Base-by-base conservation (phyloP, 805 yeast genomes). In the Scheffersomyces coipomensis region DNA sequence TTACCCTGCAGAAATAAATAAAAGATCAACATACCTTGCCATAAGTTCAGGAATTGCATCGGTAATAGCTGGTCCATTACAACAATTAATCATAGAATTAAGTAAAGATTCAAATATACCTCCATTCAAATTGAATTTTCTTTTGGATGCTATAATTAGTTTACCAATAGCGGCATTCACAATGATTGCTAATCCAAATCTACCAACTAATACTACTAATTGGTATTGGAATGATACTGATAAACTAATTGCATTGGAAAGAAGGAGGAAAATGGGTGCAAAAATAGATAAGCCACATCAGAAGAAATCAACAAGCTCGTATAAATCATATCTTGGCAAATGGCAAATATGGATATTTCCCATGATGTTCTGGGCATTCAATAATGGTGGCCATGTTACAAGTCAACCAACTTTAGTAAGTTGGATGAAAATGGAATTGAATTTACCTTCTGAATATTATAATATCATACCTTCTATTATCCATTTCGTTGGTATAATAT, bases 341-440 rank as follows among this genome's bases (percentile, higher is more conserved):
- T 74, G 79, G 79, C 78, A 74, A 54, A 55, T 68, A 15, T 66
- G 51, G 33, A 66, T 68, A 13, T 72, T 72, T 47, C 76, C 76
- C 18, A 37, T 61, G 2, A 25, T 65, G 30, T 64, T 64, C 40
- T 57, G 62, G 48, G 57, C 64, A 6, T 65, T 58, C 45, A 64
- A 65, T 44, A 65, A 65, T 37, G 22, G 58, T 2, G 49, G 64
- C 44, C 40, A 55, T 18, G 67, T 69, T 1, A 48, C 19, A 17
- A 10, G 45, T 2, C 71, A 65, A 40, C 71, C 70, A 10, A 62
- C 70, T 0, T 62, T 63, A 37, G 52, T 58, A 25, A 53, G 64
- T 1, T 65, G 68, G 67, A 60, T 64, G 59, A 65, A 63, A 41
- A 34, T 46, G 9, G 56, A 44, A 25, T 46, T 64, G 37, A 44